phyloP scores from a whole-genome alignment of 2,329 filamentous ascomycete genomes.

The Sporothrix luriei region DNA sequence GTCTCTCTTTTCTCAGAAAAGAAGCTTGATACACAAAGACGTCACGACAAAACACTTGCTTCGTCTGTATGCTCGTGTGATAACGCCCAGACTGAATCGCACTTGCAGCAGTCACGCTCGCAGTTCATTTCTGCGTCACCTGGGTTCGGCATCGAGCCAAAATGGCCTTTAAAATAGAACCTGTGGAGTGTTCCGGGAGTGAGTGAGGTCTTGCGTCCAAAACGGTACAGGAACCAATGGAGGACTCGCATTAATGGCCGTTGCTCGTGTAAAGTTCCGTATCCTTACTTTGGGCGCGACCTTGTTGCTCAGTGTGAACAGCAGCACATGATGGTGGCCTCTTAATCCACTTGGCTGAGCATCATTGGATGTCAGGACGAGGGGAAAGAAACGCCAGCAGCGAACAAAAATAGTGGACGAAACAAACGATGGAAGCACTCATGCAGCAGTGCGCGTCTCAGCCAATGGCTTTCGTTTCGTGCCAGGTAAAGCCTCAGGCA shows the following conservation, averaged over 20 bases:
- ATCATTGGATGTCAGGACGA: not conserved
- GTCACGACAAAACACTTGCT: slow-evolving; percentile 2
- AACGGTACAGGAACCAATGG: too few relatives aligned
- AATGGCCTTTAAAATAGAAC: too few relatives aligned
- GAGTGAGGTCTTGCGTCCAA: too few relatives aligned
- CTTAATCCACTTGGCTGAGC: slow-evolving; percentile 11
- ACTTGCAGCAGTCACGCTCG: not conserved
- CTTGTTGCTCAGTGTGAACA: not conserved
- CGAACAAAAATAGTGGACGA: slow-evolving; percentile 1
- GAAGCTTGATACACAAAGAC: not conserved
- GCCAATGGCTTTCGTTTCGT: not conserved
- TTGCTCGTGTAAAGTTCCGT: not conserved
- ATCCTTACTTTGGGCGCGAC: not conserved
- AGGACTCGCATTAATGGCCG: not conserved
- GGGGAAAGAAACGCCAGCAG: not conserved
- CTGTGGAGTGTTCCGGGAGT: too few relatives aligned
- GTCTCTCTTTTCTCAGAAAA: not conserved
- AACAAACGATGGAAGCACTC: not conserved
- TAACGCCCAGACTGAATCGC: slow-evolving; percentile 6
- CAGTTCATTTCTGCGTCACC: not conserved
- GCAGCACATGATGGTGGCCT: not conserved
- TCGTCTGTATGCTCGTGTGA: slow-evolving; percentile 3
- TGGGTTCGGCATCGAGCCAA: not conserved
- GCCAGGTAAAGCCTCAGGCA: not conserved
- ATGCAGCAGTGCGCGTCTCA: slow-evolving; percentile 5